Percentiles rank a stretch among this genome's conserved stretches.
phyloP scores from a whole-genome alignment of 2,329 filamentous ascomycete genomes.

The Stagonosporopsis rhizophila region DNA sequence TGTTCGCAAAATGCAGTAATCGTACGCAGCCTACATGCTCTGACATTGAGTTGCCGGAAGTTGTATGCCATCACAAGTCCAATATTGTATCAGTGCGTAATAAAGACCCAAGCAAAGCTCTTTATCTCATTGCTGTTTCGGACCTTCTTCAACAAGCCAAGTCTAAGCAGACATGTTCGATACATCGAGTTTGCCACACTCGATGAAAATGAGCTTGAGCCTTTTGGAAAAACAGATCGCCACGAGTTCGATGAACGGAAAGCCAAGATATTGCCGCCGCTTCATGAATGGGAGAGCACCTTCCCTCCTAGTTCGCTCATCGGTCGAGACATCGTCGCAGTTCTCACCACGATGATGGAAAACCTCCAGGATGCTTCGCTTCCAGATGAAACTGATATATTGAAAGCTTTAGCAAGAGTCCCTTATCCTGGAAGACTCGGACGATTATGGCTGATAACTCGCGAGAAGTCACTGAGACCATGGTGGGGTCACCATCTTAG shows the following conservation, averaged over 20 bases:
- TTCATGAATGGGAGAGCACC: not conserved
- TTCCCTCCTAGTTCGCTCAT: no score
- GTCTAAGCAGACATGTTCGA: not conserved
- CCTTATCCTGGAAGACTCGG: not conserved
- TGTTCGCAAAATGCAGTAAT: not conserved
- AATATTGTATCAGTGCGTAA: conserved; percentile 26
- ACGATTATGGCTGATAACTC: not conserved
- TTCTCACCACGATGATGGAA: not conserved
- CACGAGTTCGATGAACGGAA: not conserved
- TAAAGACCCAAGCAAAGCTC: not conserved
- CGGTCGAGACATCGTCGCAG: not conserved
- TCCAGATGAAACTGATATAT: not conserved
- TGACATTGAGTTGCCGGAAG: conserved; percentile 24
- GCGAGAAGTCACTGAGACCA: no score
- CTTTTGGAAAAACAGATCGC: not conserved
- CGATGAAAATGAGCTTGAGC: not conserved
- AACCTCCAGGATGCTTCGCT: not conserved
- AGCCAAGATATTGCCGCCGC: not conserved
- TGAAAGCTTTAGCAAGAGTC: not conserved
- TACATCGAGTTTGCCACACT: not conserved
- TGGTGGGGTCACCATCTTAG: no score
- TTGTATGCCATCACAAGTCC: conserved; percentile 23
- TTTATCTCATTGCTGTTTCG: not conserved
- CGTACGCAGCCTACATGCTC: conserved; percentile 14
- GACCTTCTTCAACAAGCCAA: not conserved